Evolutionary conservation across 805 yeast species (phyloP).

Genomic region (Candida glaebosa): DNA sequence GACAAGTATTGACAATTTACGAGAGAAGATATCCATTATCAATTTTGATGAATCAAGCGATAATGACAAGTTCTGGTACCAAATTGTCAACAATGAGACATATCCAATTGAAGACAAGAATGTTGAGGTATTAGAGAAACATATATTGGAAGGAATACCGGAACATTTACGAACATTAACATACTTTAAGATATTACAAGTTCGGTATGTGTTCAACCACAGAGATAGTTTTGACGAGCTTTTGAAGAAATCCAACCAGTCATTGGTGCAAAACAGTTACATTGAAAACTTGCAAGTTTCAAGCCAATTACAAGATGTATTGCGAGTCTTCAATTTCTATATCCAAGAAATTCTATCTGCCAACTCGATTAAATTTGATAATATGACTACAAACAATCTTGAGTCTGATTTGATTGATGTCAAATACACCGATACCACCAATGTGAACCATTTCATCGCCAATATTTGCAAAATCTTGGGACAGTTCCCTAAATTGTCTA

Average conservation of each 20-base stretch:
- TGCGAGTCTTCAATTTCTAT: slow-evolving; percentile 31
- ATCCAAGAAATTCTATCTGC: slow-evolving; percentile 17
- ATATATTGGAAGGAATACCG: slow-evolving; percentile 30
- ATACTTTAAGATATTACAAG: slow-evolving; percentile 30
- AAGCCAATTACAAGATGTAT: slow-evolving; percentile 18
- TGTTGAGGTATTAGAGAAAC: slow-evolving; percentile 16
- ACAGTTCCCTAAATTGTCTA: slow-evolving; percentile 15
- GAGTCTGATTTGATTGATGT: slow-evolving; percentile 5
- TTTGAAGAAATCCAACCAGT: slow-evolving; percentile 21
- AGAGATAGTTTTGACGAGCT: slow-evolving; percentile 28
- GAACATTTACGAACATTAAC: slow-evolving; percentile 24
- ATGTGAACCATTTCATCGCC: slow-evolving; percentile 20
- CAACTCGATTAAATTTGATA: slow-evolving; percentile 12
- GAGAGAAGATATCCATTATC: slow-evolving; percentile 5
- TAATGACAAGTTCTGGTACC: slow-evolving; percentile 8
- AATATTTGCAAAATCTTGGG: slow-evolving; percentile 18
- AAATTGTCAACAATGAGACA: slow-evolving; percentile 7
- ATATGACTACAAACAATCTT: slow-evolving; percentile 9
- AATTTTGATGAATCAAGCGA: not conserved
- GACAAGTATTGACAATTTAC: slow-evolving; percentile 9
- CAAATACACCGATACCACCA: slow-evolving; percentile 6
- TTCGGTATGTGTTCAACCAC: slow-evolving; percentile 24
- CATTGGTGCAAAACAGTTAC: slow-evolving; percentile 10
- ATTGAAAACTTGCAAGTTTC: slow-evolving; percentile 17
- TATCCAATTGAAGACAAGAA: slow-evolving; percentile 5